Conservation (phyloP, 2,329 filamentous ascomycete genomes). For the Trichothecium sympodiale region DNA sequence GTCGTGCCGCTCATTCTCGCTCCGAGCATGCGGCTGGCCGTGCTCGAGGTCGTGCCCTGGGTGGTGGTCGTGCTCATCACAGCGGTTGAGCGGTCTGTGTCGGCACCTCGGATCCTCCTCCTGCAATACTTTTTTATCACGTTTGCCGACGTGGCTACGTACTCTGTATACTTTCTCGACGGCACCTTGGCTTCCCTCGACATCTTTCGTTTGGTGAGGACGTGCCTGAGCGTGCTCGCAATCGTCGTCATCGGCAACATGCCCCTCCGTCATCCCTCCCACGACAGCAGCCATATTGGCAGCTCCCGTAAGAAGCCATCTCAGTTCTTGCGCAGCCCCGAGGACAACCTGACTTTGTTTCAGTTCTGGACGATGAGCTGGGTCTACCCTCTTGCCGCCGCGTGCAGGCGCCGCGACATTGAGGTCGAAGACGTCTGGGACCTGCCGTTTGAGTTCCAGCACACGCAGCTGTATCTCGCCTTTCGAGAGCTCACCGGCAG, state of each 20-base stretch:
- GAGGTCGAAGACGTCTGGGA: conserved; percentile 74
- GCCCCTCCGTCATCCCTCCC: conserved; percentile 24
- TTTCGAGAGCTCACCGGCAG: conserved; percentile 66
- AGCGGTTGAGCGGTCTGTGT: conserved; percentile 24
- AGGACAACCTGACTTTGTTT: conserved; percentile 70
- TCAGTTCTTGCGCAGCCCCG: conserved; percentile 50
- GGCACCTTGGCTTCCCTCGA: conserved; percentile 10
- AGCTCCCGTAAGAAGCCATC: conserved; percentile 15
- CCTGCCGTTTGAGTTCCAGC: conserved; percentile 72
- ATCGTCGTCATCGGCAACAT: conserved; percentile 22
- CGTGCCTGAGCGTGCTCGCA: conserved; percentile 12
- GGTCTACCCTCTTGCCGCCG: conserved; percentile 62
- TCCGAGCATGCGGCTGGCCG: conserved; percentile 13
- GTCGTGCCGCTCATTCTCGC: conserved; percentile 17
- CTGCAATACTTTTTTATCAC: conserved; percentile 24
- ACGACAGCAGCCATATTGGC: conserved; percentile 20
- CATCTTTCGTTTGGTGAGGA: conserved; percentile 12
- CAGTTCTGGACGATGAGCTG: conserved; percentile 80
- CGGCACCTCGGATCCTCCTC: conserved; percentile 28
- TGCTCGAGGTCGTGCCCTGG: conserved; percentile 30
- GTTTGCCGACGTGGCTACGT: conserved; percentile 16
- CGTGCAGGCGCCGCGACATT: conserved; percentile 54
- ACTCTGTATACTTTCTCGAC: conserved; percentile 18
- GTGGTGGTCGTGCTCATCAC: conserved; percentile 23
- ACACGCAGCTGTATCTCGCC: conserved; percentile 58